These are phyloP conservation scores for Pharnaceum exiguum DNA, from an alignment of 148 eudicot genomes.

Conservation along the genomic window DNA sequence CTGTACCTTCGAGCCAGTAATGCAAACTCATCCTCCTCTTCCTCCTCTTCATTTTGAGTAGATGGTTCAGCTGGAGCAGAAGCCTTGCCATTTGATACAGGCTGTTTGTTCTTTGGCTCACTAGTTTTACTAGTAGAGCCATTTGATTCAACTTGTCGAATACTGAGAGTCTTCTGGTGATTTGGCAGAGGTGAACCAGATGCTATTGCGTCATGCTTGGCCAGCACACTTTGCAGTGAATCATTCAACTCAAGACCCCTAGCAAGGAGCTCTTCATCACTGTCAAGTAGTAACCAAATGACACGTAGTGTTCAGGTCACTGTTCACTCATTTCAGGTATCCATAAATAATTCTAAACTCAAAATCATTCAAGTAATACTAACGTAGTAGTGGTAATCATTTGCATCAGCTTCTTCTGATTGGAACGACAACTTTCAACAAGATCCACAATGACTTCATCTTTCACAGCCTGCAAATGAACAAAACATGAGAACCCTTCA, in stretches of 20 bases:
- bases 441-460: slow-evolving; percentile 90
- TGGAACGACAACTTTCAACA: slow-evolving; percentile 74
- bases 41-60: slow-evolving; percentile 52
- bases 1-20: slow-evolving; percentile 83
- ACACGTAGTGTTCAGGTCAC: background rate
- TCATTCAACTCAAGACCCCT: slow-evolving; percentile 90
- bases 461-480: slow-evolving; percentile 74
- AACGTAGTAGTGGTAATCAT: slow-evolving; percentile 67
- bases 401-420: slow-evolving; percentile 89
- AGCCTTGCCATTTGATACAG: slow-evolving; percentile 28
- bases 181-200: slow-evolving; percentile 65
- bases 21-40: slow-evolving; percentile 86
- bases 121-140: slow-evolving; percentile 28
- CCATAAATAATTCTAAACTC: background rate
- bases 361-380: slow-evolving; percentile 15
- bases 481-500: background rate
- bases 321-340: background rate
- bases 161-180: slow-evolving; percentile 21
- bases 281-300: slow-evolving; percentile 21
- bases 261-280: slow-evolving; percentile 84
- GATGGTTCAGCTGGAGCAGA: slow-evolving; percentile 29
- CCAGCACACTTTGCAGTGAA: slow-evolving; percentile 65
- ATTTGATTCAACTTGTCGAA: slow-evolving; percentile 15
- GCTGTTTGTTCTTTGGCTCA: slow-evolving; percentile 23
- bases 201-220: slow-evolving; percentile 82